Evolutionary conservation across 441 rosid genomes (phyloP), one percentile per base, ranked within the genome.

Genomic region (Brassica hybrid): DNA sequence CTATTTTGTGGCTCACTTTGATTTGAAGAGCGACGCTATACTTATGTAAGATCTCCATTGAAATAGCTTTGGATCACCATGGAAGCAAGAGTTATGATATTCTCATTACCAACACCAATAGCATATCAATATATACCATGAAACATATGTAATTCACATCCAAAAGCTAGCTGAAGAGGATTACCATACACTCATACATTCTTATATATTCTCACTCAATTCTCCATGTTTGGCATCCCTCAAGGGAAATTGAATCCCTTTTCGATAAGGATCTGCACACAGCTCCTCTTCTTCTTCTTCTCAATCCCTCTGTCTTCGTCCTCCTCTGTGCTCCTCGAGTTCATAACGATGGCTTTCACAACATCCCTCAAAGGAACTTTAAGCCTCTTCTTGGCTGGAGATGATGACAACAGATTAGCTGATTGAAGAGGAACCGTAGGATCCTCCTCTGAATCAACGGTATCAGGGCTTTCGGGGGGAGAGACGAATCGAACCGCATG

Each of bases 281-380:
- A 79, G 61, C 82, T 79, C 30, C 32, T 27, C 32, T 1, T 74
- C 30, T 27, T 73, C 30, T 27, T 27, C 41, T 67, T 73, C 60
- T 61, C 65, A 67, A 17, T 10, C 52, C 62, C 65, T 23, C 27
- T 73, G 11, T 61, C 69, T 61, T 21, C 23, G 23, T 48, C 81
- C 10, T 58, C 68, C 67, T 77, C 68, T n/a, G 5, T 0, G 13
- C 38, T 73, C 27, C 27, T 71, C 30, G 82, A 75, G 32, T 79
- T 74, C 72, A 34, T 69, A 69, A 74, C 76, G 5, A 79, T 79
- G 57, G 79, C 82, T 57, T 65, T 79, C 64, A 79, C 79, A 57
- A 79, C 79, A 17, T 79, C 79, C 6, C 50, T 79, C 63, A 79
- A 14, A 32, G 79, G 79, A 74, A 74, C 3, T 17, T 74, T 70